phyloP scores from a whole-genome alignment of 768 basidiomycete genomes.

The Gelatoporia subvermispora region DNA sequence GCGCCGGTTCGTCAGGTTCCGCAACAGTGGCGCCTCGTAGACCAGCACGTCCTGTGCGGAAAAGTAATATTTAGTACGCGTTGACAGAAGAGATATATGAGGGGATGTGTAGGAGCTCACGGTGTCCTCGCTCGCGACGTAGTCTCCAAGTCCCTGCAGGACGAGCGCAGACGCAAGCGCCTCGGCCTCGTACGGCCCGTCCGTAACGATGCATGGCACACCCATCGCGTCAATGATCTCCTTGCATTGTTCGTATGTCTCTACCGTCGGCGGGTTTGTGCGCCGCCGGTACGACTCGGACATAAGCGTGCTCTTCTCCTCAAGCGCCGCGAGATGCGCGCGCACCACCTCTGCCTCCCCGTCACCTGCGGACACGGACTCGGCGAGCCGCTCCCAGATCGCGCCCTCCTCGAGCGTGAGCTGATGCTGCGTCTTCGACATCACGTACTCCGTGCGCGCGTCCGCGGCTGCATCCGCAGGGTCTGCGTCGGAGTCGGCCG shows the following conservation, averaged over 20 bases:
- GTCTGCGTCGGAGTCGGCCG: neutral
- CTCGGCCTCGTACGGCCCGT: constrained; percentile 77
- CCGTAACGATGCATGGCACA: constrained; percentile 67
- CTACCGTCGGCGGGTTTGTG: constrained; percentile 51
- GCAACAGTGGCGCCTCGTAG: constrained; percentile 78
- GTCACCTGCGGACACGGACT: constrained; percentile 15
- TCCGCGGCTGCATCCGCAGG: constrained; percentile 25
- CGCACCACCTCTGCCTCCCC: constrained; percentile 3
- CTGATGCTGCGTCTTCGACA: constrained; percentile 60
- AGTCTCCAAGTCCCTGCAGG: constrained; percentile 71
- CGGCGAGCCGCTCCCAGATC: constrained; percentile 44
- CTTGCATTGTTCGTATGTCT: constrained; percentile 68
- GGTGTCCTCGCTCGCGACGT: constrained; percentile 88
- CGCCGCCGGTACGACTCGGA: constrained; percentile 64
- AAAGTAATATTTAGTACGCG: constrained; percentile 6
- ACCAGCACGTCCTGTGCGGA: constrained; percentile 65
- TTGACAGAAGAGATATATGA: constrained; percentile 1
- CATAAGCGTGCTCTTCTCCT: constrained; percentile 50
- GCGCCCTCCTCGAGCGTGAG: constrained; percentile 56
- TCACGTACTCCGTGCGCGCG: constrained; percentile 37
- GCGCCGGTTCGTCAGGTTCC: constrained; percentile 61
- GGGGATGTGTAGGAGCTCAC: constrained; percentile 31
- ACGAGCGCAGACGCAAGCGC: constrained; percentile 80
- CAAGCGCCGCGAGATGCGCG: constrained; percentile 23
- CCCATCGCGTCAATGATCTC: constrained; percentile 75